These are phyloP conservation scores for Fusarium sp. DNA, from an alignment of 2,329 filamentous ascomycete genomes.

Conservation along the genomic window DNA sequence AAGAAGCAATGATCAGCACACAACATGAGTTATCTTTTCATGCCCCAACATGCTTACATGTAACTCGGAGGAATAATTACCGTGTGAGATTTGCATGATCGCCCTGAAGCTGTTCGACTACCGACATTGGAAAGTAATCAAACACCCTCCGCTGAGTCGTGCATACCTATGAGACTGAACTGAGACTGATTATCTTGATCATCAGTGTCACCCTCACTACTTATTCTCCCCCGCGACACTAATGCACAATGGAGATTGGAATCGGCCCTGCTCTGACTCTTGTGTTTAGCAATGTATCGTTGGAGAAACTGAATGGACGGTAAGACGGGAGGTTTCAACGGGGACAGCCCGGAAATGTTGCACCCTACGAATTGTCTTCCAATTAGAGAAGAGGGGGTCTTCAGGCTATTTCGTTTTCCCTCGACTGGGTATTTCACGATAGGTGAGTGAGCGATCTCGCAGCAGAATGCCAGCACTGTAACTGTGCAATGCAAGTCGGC, in stretches of 20 bases:
- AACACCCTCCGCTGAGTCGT: neutral
- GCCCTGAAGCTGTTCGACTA: conserved; percentile 15
- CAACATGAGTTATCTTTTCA: neutral
- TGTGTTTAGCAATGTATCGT: conserved; percentile 22
- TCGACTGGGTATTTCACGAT: neutral
- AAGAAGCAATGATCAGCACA: conserved; percentile 25
- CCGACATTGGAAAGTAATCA: conserved; percentile 18
- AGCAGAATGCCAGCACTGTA: neutral
- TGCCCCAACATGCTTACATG: conserved; percentile 9
- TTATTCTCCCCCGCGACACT: conserved; percentile 18
- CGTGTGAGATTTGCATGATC: conserved; percentile 30
- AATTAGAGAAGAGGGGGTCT: neutral
- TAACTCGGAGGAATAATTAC: conserved; percentile 26
- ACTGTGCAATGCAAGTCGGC: neutral
- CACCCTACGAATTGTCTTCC: neutral
- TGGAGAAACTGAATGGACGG: conserved; percentile 25
- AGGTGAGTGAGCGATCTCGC: neutral
- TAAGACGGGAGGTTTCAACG: conserved; percentile 37
- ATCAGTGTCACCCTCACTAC: conserved; percentile 21
- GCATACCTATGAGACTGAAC: neutral
- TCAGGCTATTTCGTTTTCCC: neutral
- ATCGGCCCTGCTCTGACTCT: conserved; percentile 34
- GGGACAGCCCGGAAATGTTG: conserved; percentile 33
- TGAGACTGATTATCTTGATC: conserved; percentile 36
- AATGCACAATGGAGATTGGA: conserved; percentile 15